Evolutionary conservation across 140 eudicot genomes (phyloP), one percentile per base, ranked within the genome.

Genomic region (Flaveria floridana): DNA sequence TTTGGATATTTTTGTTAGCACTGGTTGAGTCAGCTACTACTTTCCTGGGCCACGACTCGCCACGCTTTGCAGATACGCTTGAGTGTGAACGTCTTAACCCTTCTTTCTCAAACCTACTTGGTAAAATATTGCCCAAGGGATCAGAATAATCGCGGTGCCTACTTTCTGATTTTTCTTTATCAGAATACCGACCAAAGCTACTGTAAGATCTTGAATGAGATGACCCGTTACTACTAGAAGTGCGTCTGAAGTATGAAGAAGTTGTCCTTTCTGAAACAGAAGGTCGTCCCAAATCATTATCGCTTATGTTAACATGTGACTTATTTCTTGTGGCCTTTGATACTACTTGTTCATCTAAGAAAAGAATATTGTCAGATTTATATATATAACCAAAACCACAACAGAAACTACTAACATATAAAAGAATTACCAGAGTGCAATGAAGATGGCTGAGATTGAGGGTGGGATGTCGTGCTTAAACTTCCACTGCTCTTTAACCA

Each of bases 401-500:
- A 14, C 1, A 34, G 37, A 30, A 34, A 13, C 7, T n/a, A n/a
- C n/a, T 30, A 65, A 37, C 51, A 63, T 0, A 37, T 65, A 65
- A 65, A 0, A 37, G 14, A 37, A 37, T 65, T 65, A 65, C 70
- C 70, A 37, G 70, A 65, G 7, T 37, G 70, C 50, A 65, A 65
- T 11, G 70, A 2, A 16, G 70, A 65, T 3, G 26, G n/a, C 70
- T n/a, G 69, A 6, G 2, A 6, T 34, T 63, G 69, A n/a, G 34
- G 48, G 26, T 65, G 70, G 13, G 51, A n/a, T 72, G 89, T 53
- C 61, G 73, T 55, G 83, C 87, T 73, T 78, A 80, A 72, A 68
- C 85, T 83, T 69, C 93, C 93, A 25, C 84, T 68, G 72, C 84
- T 74, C 82, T 84, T 87, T 86, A 90, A 79, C 96, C 96, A 90